Evolutionary conservation across 306 rosid species (phyloP), one percentile per base, ranked within the genome.

Genomic region (Trichosanthes cucumerina): DNA sequence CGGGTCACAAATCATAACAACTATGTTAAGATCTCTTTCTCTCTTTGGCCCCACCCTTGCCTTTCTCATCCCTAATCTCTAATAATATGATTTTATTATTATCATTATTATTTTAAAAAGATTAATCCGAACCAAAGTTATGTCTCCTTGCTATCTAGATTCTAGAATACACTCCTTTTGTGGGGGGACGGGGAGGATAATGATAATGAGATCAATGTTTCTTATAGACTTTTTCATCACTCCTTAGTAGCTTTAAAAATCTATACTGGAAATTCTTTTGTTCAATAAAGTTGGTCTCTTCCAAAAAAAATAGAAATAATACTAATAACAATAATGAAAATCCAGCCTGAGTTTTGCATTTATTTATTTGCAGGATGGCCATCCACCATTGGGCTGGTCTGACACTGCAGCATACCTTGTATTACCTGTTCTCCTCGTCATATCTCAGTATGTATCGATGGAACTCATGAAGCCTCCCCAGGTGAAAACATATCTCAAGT

Each of bases 381-480:
- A 92, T 82, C 99, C 99, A 81, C 99, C 99, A 79, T 83, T 96
- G 86, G 99, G 98, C 78, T 96, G 99, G 99, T 18, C 77, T 4
- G 96, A 96, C 79, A 92, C 99, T 65, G 92, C 85, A 54, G 97
- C 97, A 75, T 92, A 96, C 86, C 98, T 96, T 76, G 92, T 92
- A 85, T 90, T 96, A 85, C 99, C 99, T 34, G 81, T 92, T 77
- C 99, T 96, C 81, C 98, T 96, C 50, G 82, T 96, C 77, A 83
- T 80, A 82, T 88, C 96, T 85, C 99, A 96, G 78, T 92, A 77
- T 26, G 86, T 96, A 72, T 96, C 99, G 15, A 96, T 92, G 99
- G 99, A 96, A 87, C 77, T 96, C 77, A 96, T 96, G 99, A 92
- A 96, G 88, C 99, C 98, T 39, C 98, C 97, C 63, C 91, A 96